These are phyloP conservation scores for Excoecaria agallocha DNA, from an alignment of 345 rosid species.

Conservation along the genomic window DNA sequence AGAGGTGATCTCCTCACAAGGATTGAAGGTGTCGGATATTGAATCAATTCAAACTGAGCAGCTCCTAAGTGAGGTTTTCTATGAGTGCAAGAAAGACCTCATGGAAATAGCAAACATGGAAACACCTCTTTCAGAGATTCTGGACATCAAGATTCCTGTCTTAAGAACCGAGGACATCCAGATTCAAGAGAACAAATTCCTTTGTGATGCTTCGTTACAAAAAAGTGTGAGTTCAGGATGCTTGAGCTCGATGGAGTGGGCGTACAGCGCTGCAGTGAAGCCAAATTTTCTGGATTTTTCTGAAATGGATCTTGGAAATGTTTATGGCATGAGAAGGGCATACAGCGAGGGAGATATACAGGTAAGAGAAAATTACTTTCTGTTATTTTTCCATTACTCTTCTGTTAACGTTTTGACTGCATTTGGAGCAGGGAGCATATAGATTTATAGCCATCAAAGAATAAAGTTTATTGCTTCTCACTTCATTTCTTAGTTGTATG, in stretches of 20 bases:
- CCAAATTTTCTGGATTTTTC: conserved; percentile 63
- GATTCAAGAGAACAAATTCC: conserved; percentile 37
- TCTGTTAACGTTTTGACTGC: not conserved
- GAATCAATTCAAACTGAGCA: conserved; percentile 63
- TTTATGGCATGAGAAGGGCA: conserved; percentile 84
- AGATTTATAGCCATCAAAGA: not conserved
- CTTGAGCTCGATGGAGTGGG: conserved; percentile 71
- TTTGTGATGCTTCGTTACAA: conserved; percentile 41
- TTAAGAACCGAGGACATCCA: conserved; percentile 38
- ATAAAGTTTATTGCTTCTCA: not conserved
- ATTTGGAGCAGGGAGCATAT: not conserved
- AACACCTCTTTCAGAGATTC: conserved; percentile 44
- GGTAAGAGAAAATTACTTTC: conserved; percentile 44
- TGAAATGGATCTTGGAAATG: conserved; percentile 59
- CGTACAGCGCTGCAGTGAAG: conserved; percentile 44
- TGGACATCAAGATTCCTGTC: conserved; percentile 57
- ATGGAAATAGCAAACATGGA: conserved; percentile 59
- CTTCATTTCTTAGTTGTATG: not conserved
- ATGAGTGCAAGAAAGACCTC: conserved; percentile 81
- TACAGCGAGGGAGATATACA: conserved; percentile 94
- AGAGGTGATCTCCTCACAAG: conserved; percentile 56
- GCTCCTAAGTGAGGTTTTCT: conserved; percentile 65
- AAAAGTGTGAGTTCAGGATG: conserved; percentile 76
- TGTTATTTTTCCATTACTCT: not conserved
- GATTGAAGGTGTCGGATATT: conserved; percentile 53